Evolutionary conservation across 306 rosid genomes (phyloP).

Genomic region (Benincasa hispida): DNA sequence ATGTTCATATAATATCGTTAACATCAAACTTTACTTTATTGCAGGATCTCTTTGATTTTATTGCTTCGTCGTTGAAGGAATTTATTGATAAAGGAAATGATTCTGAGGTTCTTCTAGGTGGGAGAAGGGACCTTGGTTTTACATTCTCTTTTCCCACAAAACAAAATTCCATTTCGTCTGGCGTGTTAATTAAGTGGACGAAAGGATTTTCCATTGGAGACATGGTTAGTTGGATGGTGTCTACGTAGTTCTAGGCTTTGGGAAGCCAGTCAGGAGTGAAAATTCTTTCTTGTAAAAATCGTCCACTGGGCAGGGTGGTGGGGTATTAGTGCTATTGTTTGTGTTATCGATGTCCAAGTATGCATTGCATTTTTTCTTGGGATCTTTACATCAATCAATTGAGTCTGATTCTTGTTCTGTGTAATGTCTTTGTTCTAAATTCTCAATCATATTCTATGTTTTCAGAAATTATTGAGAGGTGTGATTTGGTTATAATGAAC

Average conservation of each 20-base stretch:
- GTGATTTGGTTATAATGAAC: not conserved
- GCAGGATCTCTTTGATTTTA: conserved; percentile 85
- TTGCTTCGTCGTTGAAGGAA: conserved; percentile 59
- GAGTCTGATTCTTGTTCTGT: not conserved
- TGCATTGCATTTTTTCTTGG: not conserved
- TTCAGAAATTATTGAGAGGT: not conserved
- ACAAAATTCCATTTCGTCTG: conserved; percentile 65
- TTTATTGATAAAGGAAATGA: conserved; percentile 48
- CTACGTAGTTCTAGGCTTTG: not conserved
- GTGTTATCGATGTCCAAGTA: not conserved
- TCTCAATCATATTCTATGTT: not conserved
- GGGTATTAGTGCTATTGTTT: not conserved
- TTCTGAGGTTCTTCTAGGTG: conserved; percentile 32
- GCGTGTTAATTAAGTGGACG: conserved; percentile 83
- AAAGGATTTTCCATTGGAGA: conserved; percentile 66
- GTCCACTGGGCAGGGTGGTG: not conserved
- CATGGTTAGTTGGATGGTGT: conserved; percentile 31
- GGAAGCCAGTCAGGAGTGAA: conserved; percentile 3
- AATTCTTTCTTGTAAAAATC: not conserved
- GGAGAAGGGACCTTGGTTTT: conserved; percentile 71
- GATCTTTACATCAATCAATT: not conserved
- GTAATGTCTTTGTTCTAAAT: not conserved
- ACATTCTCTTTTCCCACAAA: conserved; percentile 90
- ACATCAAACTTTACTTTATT: not conserved
- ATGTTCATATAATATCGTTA: not conserved